Conservation (phyloP, 306 rosid species). For the Astragalus membranaceus region DNA sequence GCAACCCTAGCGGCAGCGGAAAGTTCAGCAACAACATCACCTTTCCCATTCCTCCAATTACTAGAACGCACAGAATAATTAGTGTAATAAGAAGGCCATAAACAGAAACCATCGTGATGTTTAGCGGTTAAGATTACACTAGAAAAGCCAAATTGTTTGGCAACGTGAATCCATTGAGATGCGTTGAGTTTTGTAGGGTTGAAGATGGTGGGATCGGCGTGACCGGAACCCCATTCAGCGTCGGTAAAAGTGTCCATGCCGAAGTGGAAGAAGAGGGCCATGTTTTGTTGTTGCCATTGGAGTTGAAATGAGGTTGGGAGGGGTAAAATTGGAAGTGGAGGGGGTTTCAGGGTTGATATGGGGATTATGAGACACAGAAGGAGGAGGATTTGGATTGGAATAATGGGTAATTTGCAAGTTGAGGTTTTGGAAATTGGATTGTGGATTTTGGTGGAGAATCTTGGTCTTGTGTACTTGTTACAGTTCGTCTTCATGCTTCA, state of each 20-base stretch:
- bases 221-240: conserved; percentile 83
- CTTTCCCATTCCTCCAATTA: conserved; percentile 58
- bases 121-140: conserved; percentile 64
- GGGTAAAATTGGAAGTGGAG: conserved; percentile 85
- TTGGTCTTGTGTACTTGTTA: background rate
- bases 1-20: conserved; percentile 60
- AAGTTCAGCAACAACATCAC: conserved; percentile 70
- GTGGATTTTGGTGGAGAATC: background rate
- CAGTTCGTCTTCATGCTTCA: background rate
- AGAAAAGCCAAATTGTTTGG: conserved; percentile 62
- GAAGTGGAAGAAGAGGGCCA: conserved; percentile 88
- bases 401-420: conserved; percentile 15
- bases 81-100: conserved; percentile 85
- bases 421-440: conserved; percentile 7
- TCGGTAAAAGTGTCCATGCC: conserved; percentile 84
- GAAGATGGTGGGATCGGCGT: conserved; percentile 46
- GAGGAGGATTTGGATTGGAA: conserved; percentile 11
- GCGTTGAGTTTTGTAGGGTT: conserved; percentile 63
- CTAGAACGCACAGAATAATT: conserved; percentile 62
- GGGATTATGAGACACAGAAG: background rate
- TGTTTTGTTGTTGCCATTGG: conserved; percentile 66
- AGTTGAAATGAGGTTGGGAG: conserved; percentile 71
- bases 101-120: conserved; percentile 91
- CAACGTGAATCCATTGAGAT: conserved; percentile 73
- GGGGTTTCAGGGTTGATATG: conserved; percentile 19